These are phyloP conservation scores for Pyrenochaeta sp. DNA, from an alignment of 2,329 filamentous ascomycete species.

Conservation along the genomic window DNA sequence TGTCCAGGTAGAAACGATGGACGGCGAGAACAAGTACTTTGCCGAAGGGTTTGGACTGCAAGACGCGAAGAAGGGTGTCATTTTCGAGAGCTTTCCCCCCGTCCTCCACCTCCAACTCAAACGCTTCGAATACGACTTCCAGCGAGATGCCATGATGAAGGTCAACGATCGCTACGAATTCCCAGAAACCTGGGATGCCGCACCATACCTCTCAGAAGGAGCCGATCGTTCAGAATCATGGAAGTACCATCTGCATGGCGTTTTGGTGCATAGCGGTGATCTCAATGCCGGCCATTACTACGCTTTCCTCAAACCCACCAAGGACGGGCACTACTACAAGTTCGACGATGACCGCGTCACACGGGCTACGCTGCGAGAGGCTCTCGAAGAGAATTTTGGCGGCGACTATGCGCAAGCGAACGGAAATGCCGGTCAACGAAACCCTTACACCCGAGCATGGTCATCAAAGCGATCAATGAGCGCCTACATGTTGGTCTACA, in stretches of 20 bases:
- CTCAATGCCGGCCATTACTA: constrained; percentile 98
- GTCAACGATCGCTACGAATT: constrained; percentile 94
- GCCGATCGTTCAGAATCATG: constrained; percentile 89
- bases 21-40: constrained; percentile 98
- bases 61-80: constrained; percentile 96
- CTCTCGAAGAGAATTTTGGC: constrained; percentile 95
- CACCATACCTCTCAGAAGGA: constrained; percentile 84
- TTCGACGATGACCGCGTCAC: constrained; percentile 98
- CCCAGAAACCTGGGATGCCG: constrained; percentile 81
- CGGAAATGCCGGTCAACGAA: constrained; percentile 64
- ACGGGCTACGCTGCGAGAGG: constrained; percentile 88
- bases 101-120: constrained; percentile 95
- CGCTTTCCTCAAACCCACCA: constrained; percentile 88
- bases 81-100: constrained; percentile 93
- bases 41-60: constrained; percentile 91
- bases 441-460: constrained; percentile 69
- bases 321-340: constrained; percentile 93
- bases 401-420: constrained; percentile 76
- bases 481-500: constrained; percentile 99
- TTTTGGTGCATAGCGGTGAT: constrained; percentile 95
- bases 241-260: constrained; percentile 91
- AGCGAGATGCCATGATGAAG: constrained; percentile 98
- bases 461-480: constrained; percentile 77
- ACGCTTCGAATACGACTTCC: constrained; percentile 96
- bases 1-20: constrained; percentile 93